These are phyloP conservation scores for Beta macrorhiza DNA, from an alignment of 179 eudicot genomes.

Conservation along the genomic window DNA sequence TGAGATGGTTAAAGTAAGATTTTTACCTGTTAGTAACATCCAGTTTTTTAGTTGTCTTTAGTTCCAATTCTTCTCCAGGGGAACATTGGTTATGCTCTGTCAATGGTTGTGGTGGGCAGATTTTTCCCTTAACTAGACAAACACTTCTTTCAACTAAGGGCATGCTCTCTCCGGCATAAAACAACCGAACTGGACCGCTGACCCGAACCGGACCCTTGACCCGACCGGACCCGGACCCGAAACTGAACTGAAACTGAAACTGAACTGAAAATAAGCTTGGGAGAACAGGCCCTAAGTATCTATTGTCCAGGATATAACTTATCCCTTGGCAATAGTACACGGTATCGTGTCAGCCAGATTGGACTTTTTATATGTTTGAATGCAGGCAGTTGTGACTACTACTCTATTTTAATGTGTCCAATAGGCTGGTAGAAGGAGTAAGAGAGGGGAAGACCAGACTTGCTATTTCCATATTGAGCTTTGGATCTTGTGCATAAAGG, in stretches of 20 bases:
- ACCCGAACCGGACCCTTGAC: too few relatives aligned
- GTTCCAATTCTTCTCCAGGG: too few relatives aligned
- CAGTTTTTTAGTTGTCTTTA: not conserved
- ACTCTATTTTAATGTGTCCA: not conserved
- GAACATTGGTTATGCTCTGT: too few relatives aligned
- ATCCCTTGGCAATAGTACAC: not conserved
- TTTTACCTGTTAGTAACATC: not conserved
- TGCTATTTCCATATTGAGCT: not conserved
- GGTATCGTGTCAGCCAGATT: not conserved
- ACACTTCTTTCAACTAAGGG: not conserved
- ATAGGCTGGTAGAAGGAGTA: not conserved
- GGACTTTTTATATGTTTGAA: not conserved
- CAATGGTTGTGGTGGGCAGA: too few relatives aligned
- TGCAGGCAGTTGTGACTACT: not conserved
- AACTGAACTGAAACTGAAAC: too few relatives aligned
- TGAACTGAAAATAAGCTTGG: too few relatives aligned
- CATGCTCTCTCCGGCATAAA: too few relatives aligned
- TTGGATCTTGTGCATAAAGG: not conserved
- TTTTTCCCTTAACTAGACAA: not conserved
- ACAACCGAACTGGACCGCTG: too few relatives aligned
- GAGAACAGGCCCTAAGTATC: too few relatives aligned
- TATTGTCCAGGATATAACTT: not conserved
- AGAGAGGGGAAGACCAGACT: not conserved
- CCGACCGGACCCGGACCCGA: too few relatives aligned
- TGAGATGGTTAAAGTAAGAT: not conserved